Evolutionary conservation across 768 basidiomycete genomes (phyloP), one percentile per base, ranked within the genome.

Genomic region (Terana coerulea): DNA sequence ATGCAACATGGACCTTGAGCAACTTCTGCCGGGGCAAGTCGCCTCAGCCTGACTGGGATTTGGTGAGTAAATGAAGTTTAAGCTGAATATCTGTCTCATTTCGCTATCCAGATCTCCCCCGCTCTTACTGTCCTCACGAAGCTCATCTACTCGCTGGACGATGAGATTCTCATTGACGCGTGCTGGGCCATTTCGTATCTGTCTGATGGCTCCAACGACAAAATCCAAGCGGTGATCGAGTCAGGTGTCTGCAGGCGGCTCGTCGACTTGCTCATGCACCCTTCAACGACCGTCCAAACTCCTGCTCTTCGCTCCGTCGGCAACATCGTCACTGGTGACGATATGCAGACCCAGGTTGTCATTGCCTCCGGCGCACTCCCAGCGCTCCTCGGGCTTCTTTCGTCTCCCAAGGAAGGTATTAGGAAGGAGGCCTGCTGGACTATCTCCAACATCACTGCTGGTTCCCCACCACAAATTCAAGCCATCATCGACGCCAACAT

Each of bases 101-200:
- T 61, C 58, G n/a, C 41, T 51, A 31, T 14, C 57, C 25, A 98
- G 95, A 98, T 99, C 64, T 92, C 93, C 7, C 97, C 97, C 17
- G 95, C 97, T 36, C 75, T 99, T 49, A 89, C 91, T n/a, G 91
- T 97, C 51, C 76, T 99, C 58, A 97, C 95, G 49, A 99, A 99
- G 72, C 74, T 99, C 61, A 98, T 99, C 70, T 98, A 98, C 73
- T 98, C 95, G 26, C 80, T 98, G 63, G 97, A 99, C 66, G 97
- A 98, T 63, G 97, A 99, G 72, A 98, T 98, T 60, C 75, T 99
- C 63, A 99, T 99, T 64, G 97, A 99, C 68, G 97, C 97, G 12
- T 99, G 97, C 77, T 99, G 97, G 97, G 97, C 97, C 24, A 95
- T 99, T 69, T 98, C 95, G 34, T 99, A 99, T 72, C 86, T 99